Evolutionary conservation across 108 stramenopile species (phyloP).

Genomic region (Parietichytrium sp.): DNA sequence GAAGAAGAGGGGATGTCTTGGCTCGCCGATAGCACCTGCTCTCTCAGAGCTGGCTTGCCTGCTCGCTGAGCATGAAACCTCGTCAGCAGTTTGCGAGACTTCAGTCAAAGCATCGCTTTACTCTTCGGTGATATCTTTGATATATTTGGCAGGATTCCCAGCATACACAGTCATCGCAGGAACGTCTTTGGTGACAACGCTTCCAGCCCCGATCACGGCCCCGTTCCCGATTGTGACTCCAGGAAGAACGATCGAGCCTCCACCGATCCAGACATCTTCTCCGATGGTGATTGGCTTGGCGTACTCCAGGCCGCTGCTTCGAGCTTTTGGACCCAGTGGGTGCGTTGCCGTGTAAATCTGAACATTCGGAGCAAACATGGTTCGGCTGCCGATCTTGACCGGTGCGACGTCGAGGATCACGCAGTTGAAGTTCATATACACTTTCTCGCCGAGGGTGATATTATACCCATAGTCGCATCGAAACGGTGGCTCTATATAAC

Average conservation of each 20-base stretch:
- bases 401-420: conserved; percentile 62
- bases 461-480: conserved; percentile 66
- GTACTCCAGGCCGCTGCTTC: conserved; percentile 49
- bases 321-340: conserved; percentile 52
- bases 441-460: conserved; percentile 54
- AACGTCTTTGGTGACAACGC: conserved; percentile 61
- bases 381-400: conserved; percentile 60
- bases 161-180: conserved; percentile 54
- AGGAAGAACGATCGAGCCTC: conserved; percentile 59
- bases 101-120: too few relatives aligned
- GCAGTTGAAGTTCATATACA: conserved; percentile 69
- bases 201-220: conserved; percentile 62
- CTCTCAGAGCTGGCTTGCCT: too few relatives aligned
- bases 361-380: conserved; percentile 60
- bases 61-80: too few relatives aligned
- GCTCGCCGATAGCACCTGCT: too few relatives aligned
- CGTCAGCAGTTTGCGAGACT: too few relatives aligned
- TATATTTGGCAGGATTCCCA: conserved; percentile 64
- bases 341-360: conserved; percentile 62
- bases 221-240: conserved; percentile 60
- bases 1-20: too few relatives aligned
- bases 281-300: conserved; percentile 61
- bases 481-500: conserved; percentile 63
- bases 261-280: conserved; percentile 69
- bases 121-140: too few relatives aligned